These are phyloP conservation scores for Marsdenia floribunda DNA, from an alignment of 257 asterid genomes.

Conservation along the genomic window DNA sequence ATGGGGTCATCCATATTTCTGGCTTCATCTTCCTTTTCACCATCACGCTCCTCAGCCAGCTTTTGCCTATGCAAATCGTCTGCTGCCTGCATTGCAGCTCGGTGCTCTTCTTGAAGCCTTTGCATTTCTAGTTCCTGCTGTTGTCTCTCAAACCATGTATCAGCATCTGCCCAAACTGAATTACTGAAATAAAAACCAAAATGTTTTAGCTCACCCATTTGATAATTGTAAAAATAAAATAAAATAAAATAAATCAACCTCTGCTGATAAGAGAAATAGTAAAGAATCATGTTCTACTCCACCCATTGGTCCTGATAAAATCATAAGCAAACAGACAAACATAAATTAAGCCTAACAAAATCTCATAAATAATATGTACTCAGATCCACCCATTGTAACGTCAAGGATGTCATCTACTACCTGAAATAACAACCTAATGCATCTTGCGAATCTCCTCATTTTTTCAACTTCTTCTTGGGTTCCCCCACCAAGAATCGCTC, in stretches of 20 bases:
- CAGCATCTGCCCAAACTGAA: constrained; percentile 99
- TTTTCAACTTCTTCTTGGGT: no score
- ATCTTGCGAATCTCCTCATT: no score
- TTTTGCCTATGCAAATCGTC: constrained; percentile 87
- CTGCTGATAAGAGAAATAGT: not conserved
- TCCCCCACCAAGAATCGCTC: no score
- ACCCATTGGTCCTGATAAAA: not conserved
- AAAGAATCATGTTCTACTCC: not conserved
- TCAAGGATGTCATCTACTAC: constrained; percentile 80
- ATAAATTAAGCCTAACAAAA: not conserved
- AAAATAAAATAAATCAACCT: no score
- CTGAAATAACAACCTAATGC: no score
- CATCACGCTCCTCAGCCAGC: constrained; percentile 82
- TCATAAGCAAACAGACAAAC: not conserved
- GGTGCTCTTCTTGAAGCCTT: constrained; percentile 76
- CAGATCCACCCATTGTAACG: constrained; percentile 42
- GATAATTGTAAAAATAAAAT: no score
- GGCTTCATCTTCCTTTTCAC: constrained; percentile 65
- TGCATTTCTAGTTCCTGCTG: constrained; percentile 88
- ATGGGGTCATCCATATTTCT: constrained; percentile 50
- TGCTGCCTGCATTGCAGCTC: constrained; percentile 67
- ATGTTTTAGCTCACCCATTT: not conserved
- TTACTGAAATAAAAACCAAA: constrained; percentile 13
- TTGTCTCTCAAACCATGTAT: constrained; percentile 93
- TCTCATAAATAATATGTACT: not conserved